Conservation (phyloP, 2,329 filamentous ascomycete species). For the Bretziella fagacearum region DNA sequence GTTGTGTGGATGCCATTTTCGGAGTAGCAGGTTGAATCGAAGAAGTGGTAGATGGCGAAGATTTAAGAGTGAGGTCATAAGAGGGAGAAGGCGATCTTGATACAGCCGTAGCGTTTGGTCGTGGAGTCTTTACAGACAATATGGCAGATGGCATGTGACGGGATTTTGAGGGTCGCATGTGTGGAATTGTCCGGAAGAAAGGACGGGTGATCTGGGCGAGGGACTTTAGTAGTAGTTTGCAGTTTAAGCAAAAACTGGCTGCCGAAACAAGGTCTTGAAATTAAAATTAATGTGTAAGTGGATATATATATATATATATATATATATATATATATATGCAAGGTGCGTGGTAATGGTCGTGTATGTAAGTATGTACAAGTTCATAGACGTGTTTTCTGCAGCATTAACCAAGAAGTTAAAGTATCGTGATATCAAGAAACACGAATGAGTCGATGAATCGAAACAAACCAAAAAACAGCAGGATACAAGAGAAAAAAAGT, state of each 20-base stretch:
- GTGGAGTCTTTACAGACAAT: slow-evolving; percentile 3
- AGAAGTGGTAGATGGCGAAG: slow-evolving; percentile 7
- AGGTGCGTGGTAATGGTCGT: background rate
- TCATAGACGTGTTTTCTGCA: background rate
- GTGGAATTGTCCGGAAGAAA: background rate
- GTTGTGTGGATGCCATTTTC: slow-evolving; percentile 2
- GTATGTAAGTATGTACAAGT: slow-evolving; percentile 1
- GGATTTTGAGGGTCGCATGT: background rate
- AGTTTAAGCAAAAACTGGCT: too few species aligned
- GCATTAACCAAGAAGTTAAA: background rate
- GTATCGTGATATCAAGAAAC: background rate
- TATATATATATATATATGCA: too few species aligned
- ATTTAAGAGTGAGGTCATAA: slow-evolving; percentile 8
- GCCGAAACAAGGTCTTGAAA: too few species aligned
- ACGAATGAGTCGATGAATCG: too few species aligned
- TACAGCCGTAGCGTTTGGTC: background rate
- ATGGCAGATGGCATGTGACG: slow-evolving; percentile 8
- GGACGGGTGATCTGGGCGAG: background rate
- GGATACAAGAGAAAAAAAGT: slow-evolving; percentile 2
- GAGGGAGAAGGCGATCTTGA: slow-evolving; percentile 10
- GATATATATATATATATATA: too few species aligned
- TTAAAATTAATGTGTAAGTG: too few species aligned
- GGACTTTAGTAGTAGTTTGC: background rate
- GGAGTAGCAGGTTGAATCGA: slow-evolving; percentile 8
- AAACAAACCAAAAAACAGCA: too few species aligned